Conservation (phyloP, 192 early-diverging fungal genomes). For the Piromyces finnis region DNA sequence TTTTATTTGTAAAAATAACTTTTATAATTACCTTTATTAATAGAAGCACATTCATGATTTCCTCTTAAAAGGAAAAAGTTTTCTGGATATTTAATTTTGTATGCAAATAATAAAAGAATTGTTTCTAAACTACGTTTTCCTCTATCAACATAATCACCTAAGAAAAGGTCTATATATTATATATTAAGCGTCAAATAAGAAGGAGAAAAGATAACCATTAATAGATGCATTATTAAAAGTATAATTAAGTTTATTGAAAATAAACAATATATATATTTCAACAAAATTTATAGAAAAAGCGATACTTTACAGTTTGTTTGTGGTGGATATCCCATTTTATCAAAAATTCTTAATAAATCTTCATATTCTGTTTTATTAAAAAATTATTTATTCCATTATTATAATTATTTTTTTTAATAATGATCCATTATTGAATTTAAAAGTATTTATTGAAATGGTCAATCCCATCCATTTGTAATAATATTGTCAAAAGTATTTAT, state of each 20-base stretch:
- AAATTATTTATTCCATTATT: too few relatives aligned
- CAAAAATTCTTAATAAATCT: constrained; percentile 81
- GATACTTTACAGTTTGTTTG: constrained; percentile 75
- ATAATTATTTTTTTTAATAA: too few relatives aligned
- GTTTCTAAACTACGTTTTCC: constrained; percentile 92
- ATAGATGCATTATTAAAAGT: too few relatives aligned
- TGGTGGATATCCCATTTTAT: constrained; percentile 85
- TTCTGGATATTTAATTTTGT: constrained; percentile 93
- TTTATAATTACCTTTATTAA: constrained; percentile 48
- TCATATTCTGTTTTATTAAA: constrained; percentile 50
- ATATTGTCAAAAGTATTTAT: too few relatives aligned
- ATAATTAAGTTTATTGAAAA: too few relatives aligned
- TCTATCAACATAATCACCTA: constrained; percentile 89
- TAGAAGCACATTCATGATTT: constrained; percentile 89
- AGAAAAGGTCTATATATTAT: background rate
- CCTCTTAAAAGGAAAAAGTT: constrained; percentile 95
- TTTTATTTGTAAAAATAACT: background rate
- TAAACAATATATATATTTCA: too few relatives aligned
- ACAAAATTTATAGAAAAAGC: too few relatives aligned
- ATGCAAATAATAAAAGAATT: constrained; percentile 78
- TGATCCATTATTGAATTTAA: too few relatives aligned
- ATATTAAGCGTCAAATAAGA: too few relatives aligned
- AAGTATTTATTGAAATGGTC: too few relatives aligned
- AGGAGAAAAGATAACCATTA: too few relatives aligned
- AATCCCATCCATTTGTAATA: too few relatives aligned